Percentiles rank a stretch among this genome's conserved stretches.
Evolutionary conservation across 2,329 filamentous ascomycete species (phyloP).

Genomic region (Myriosclerotinia duriaeana): DNA sequence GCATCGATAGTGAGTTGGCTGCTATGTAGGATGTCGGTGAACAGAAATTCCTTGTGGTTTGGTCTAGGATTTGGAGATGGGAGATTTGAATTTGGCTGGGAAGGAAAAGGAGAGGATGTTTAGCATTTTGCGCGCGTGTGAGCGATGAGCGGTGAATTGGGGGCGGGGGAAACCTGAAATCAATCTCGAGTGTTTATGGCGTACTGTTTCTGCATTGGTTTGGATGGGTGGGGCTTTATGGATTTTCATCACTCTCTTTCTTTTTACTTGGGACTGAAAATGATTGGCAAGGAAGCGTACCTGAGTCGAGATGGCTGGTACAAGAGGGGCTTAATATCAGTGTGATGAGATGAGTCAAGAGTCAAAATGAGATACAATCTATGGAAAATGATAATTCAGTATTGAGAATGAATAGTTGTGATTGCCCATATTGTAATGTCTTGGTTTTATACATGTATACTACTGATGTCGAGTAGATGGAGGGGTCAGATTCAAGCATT

Average conservation of each 20-base stretch:
- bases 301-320: constrained; percentile 6
- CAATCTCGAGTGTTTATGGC: constrained; percentile 8
- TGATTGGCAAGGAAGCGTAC: constrained; percentile 8
- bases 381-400: neutral
- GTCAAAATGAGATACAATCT: neutral
- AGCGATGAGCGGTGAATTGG: neutral
- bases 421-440: neutral
- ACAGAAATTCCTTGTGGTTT: neutral
- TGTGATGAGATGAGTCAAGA: constrained; percentile 17
- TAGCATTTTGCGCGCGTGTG: constrained; percentile 1
- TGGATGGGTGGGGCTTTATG: constrained; percentile 3
- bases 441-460: no score
- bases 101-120: neutral
- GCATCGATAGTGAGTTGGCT: constrained; percentile 90
- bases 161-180: neutral
- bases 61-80: neutral
- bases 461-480: neutral
- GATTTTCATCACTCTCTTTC: neutral
- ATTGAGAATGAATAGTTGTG: neutral
- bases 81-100: neutral
- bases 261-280: constrained; percentile 2
- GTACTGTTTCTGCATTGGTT: constrained; percentile 14
- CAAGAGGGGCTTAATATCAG: constrained; percentile 15
- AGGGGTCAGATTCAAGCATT: neutral
- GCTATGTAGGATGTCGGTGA: constrained; percentile 68